Base-by-base conservation (phyloP, 78 protist species). In the Andalucia godoyi region DNA sequence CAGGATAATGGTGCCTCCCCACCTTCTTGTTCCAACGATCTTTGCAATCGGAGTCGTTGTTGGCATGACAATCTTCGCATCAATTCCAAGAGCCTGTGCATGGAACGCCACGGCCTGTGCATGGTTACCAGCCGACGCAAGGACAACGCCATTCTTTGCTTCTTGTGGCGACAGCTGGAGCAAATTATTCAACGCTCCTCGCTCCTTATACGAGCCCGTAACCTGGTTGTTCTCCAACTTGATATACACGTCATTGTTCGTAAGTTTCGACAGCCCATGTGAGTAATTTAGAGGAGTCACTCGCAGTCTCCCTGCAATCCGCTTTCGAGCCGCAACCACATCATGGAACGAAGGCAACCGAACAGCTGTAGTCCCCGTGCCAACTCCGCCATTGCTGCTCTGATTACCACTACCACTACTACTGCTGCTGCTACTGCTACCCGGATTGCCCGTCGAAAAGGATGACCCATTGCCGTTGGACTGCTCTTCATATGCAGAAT, bases 61-160 rank as follows among this genome's bases (percentile, higher is more conserved):
- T 1, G 90, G 90, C 90, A 84, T 84, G 39, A 74, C 70, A 29
- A 84, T 75, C 10, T 79, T 76, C 39, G 70, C 80, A 1, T 80
- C 82, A 30, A 84, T 57, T 12, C 57, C 73, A 23, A 83, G 47
- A 43, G n/a, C 25, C 52, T 37, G 9, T 13, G 76, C 88, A 63
- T 74, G 79, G 61, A 61, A 74, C n/a, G 88, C 60, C 47, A 83
- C 60, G 8, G 85, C 84, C 17, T 50, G 89, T n/a, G 86, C 90
- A 64, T 84, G 90, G 70, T 84, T 84, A 4, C 90, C 90, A 1
- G 90, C 90, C 8, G 70, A 46, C 12, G 80, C 84, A 2, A 86
- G 81, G 34, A 85, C 62, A 25, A 85, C 86, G 25, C 90, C 89
- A 0, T 6, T 13, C 73, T 9, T 2, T 36, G 29, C 27, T 67